A percentile compares a stretch with the other conserved stretches of the same genome.
Conservation (phyloP, 345 rosid species). For the Draba incana region DNA sequence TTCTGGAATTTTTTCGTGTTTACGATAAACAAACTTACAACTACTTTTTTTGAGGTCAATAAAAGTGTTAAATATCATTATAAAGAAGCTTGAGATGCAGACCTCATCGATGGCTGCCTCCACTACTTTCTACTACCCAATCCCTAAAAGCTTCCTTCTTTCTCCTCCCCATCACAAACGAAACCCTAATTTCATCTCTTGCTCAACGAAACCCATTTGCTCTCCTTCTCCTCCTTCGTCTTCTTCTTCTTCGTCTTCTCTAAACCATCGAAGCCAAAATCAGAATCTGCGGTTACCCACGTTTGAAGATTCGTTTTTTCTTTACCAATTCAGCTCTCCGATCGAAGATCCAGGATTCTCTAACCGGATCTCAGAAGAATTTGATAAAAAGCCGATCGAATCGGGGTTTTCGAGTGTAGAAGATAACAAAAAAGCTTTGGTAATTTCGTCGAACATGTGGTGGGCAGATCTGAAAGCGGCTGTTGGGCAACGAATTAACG, state of each 20-base stretch:
- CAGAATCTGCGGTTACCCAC: constrained; percentile 32
- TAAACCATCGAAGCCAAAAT: constrained; percentile 47
- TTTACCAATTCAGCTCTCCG: constrained; percentile 50
- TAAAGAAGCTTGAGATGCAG: constrained; percentile 49
- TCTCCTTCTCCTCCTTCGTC: constrained; percentile 30
- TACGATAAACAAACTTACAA: constrained; percentile 32
- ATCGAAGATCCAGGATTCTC: constrained; percentile 28
- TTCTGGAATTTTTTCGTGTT: constrained; percentile 19
- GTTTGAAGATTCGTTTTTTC: constrained; percentile 37
- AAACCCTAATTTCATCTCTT: constrained; percentile 45
- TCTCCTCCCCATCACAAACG: constrained; percentile 29
- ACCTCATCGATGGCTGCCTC: constrained; percentile 47
- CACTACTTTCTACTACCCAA: constrained; percentile 42
- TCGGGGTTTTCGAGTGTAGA: constrained; percentile 3
- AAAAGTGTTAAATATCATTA: constrained; percentile 12
- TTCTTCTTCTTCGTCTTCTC: constrained; percentile 31
- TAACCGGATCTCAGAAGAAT: constrained; percentile 46
- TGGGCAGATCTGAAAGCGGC: constrained; percentile 91
- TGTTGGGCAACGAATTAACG: constrained; percentile 82
- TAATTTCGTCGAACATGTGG: constrained; percentile 82
- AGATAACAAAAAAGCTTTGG: constrained; percentile 15
- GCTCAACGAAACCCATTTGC: constrained; percentile 40
- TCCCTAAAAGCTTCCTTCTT: constrained; percentile 44
- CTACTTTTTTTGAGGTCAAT: constrained; percentile 25
- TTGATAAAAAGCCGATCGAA: constrained; percentile 40